phyloP scores from a whole-genome alignment of 441 rosid genomes.

The Pelargonium citronellum region DNA sequence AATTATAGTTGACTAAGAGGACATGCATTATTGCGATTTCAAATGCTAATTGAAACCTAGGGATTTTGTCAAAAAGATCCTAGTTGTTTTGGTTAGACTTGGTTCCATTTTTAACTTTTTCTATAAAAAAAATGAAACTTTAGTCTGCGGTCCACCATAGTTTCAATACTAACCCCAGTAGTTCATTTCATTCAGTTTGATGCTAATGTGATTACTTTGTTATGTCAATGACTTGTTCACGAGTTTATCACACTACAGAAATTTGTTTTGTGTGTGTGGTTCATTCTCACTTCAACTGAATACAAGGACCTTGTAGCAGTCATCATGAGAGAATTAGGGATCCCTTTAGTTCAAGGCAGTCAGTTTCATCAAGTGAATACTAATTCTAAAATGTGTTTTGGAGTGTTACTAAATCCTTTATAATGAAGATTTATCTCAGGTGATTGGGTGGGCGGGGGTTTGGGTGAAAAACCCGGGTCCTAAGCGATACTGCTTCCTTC shows the following conservation, averaged over 20 bases:
- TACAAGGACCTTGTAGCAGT: neutral
- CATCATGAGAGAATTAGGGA: neutral
- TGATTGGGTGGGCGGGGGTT: neutral
- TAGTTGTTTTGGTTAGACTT: neutral
- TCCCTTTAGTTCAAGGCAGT: neutral
- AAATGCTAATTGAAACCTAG: neutral
- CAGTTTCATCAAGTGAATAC: neutral
- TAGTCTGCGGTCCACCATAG: neutral
- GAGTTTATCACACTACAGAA: neutral
- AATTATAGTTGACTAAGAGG: slow-evolving; percentile 2
- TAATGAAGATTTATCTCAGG: neutral
- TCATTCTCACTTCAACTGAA: neutral
- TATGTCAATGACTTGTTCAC: neutral
- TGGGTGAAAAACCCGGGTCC: neutral
- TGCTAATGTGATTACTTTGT: neutral
- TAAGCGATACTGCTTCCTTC: neutral
- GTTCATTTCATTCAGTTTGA: neutral
- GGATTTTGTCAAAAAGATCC: neutral
- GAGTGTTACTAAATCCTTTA: neutral
- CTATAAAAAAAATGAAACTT: neutral
- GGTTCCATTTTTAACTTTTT: neutral
- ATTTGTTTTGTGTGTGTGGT: neutral
- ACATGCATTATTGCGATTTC: neutral
- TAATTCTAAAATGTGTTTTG: neutral
- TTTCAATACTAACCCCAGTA: neutral